A percentile compares a stretch with the other conserved stretches of the same genome.
These are phyloP conservation scores for Endocarpon pusillum DNA, from an alignment of 495 filamentous ascomycete species.

Conservation along the genomic window DNA sequence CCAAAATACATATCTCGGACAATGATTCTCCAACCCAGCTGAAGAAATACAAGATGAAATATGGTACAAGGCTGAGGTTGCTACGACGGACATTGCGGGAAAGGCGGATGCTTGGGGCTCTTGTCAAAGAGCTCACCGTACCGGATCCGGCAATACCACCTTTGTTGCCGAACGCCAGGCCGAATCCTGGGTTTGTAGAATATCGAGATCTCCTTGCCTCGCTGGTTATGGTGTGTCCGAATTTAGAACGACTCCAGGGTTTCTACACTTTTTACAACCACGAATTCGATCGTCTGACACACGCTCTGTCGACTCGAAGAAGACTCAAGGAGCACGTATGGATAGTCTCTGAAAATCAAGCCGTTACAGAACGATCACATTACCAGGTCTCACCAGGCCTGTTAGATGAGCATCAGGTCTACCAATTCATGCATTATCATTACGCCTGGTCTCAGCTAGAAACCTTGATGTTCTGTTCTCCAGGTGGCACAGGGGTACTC, in stretches of 20 bases:
- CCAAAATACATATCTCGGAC: constrained; percentile 49
- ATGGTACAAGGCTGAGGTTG: constrained; percentile 52
- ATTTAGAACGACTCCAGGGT: constrained; percentile 59
- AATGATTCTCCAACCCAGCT: constrained; percentile 44
- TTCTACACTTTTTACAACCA: constrained; percentile 54
- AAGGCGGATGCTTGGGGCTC: constrained; percentile 49
- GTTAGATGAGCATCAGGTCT: constrained; percentile 42
- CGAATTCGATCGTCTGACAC: constrained; percentile 54
- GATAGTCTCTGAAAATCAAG: constrained; percentile 41
- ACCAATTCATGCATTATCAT: constrained; percentile 54
- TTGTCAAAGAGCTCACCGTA: constrained; percentile 59
- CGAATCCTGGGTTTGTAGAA: constrained; percentile 32
- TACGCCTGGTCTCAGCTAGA: constrained; percentile 51
- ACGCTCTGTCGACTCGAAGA: constrained; percentile 60
- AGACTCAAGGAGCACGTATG: constrained; percentile 66
- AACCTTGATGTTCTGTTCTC: constrained; percentile 58
- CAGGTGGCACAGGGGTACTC: constrained; percentile 37
- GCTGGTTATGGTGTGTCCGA: constrained; percentile 73
- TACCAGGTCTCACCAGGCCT: constrained; percentile 32
- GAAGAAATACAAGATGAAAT: constrained; percentile 49
- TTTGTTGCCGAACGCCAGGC: constrained; percentile 31
- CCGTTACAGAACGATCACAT: constrained; percentile 26
- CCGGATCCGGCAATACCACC: constrained; percentile 31
- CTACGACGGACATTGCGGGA: constrained; percentile 60
- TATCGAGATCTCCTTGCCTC: constrained; percentile 61